These are phyloP conservation scores for Stevia rebaudiana DNA, from an alignment of 140 eudicot genomes.

Conservation along the genomic window DNA sequence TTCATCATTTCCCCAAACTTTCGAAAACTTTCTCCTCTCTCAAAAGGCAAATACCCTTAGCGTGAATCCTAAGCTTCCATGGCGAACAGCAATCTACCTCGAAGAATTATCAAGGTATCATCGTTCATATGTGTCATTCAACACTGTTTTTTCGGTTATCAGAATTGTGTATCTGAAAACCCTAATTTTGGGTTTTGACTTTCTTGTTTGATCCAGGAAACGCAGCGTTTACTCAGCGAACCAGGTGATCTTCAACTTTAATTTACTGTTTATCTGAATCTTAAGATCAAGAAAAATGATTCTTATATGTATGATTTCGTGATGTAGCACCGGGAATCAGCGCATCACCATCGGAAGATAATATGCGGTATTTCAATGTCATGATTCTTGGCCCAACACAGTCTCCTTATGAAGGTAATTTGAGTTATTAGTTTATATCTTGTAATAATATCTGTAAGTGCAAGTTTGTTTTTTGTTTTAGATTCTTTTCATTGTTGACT, in stretches of 20 bases:
- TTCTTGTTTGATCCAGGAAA: slow-evolving; percentile 47
- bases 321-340: slow-evolving; percentile 96
- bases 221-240: slow-evolving; percentile 96
- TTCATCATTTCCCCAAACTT: slow-evolving; percentile 18
- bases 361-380: slow-evolving; percentile 96
- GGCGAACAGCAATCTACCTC: slow-evolving; percentile 89
- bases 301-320: slow-evolving; percentile 18
- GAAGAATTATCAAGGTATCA: slow-evolving; percentile 82
- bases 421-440: neutral
- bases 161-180: slow-evolving; percentile 6
- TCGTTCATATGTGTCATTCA: neutral
- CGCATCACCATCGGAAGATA: slow-evolving; percentile 97
- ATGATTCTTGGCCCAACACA: slow-evolving; percentile 98
- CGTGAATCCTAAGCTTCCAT: slow-evolving; percentile 40
- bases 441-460: neutral
- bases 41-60: slow-evolving; percentile 9
- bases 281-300: neutral
- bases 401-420: slow-evolving; percentile 95
- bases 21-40: slow-evolving; percentile 9
- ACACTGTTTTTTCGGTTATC: slow-evolving; percentile 10
- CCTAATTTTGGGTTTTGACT: slow-evolving; percentile 21
- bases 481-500: neutral
- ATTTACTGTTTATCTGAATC: neutral
- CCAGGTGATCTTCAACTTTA: slow-evolving; percentile 50
- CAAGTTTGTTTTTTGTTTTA: neutral